Percentiles rank a stretch among this genome's conserved stretches.
Evolutionary conservation across 257 asterid species (phyloP).

Genomic region (Capsicum chinense): DNA sequence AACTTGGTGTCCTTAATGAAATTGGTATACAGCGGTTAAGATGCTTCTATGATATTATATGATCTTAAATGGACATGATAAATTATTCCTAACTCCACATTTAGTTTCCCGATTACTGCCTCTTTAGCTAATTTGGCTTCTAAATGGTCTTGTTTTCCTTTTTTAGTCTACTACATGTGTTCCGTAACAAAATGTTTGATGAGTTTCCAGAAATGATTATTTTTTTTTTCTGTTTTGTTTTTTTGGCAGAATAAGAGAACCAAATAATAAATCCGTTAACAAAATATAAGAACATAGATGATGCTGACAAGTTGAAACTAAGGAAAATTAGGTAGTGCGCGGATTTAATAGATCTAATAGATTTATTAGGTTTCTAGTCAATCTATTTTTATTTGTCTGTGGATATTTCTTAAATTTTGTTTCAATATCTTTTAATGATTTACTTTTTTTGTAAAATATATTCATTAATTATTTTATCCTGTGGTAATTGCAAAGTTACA

Average conservation of each 20-base stretch:
- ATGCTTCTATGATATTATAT: slow-evolving; percentile 36
- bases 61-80: slow-evolving; percentile 13
- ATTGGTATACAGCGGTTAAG: slow-evolving; percentile 39
- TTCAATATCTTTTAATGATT: too few relatives aligned
- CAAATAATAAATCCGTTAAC: slow-evolving; percentile 19
- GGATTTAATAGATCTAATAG: too few relatives aligned
- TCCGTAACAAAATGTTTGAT: background rate
- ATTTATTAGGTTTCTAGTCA: too few relatives aligned
- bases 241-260: slow-evolving; percentile 2
- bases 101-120: slow-evolving; percentile 7
- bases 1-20: slow-evolving; percentile 46
- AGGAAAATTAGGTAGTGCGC: too few relatives aligned
- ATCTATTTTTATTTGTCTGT: too few relatives aligned
- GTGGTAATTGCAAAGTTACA: too few relatives aligned
- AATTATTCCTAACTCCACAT: slow-evolving; percentile 22
- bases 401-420: too few relatives aligned
- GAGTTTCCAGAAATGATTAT: background rate
- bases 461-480: too few relatives aligned
- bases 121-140: slow-evolving; percentile 13
- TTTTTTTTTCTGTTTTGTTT: background rate
- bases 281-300: background rate
- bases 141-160: background rate
- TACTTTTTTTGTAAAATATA: too few relatives aligned
- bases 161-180: background rate
- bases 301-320: background rate